phyloP scores from a whole-genome alignment of 768 basidiomycete species.

The Mycena rebaudengoi region DNA sequence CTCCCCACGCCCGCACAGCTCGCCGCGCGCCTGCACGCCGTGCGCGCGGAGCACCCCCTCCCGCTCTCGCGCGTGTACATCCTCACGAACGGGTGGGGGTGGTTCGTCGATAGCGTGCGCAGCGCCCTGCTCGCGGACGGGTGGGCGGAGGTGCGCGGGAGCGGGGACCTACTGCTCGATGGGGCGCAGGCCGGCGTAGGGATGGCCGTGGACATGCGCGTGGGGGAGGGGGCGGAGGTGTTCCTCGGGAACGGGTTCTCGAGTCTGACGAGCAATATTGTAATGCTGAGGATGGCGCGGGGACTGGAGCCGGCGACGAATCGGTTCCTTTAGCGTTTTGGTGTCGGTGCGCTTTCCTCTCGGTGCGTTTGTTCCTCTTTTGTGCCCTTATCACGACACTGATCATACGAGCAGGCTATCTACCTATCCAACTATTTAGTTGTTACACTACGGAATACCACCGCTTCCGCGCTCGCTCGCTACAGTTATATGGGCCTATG shows the following conservation, averaged over 20 bases:
- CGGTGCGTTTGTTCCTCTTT: too few species aligned
- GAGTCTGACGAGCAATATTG: constrained; percentile 49
- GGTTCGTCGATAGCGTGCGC: constrained; percentile 50
- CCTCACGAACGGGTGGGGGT: constrained; percentile 60
- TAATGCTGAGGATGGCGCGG: constrained; percentile 41
- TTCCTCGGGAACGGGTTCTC: constrained; percentile 54
- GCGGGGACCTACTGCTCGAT: constrained; percentile 50
- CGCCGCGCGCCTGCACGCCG: constrained; percentile 44
- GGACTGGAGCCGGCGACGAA: constrained; percentile 25
- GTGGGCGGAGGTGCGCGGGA: constrained; percentile 58
- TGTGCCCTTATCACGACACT: too few species aligned
- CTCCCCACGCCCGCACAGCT: constrained; percentile 52
- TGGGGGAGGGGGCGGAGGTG: constrained; percentile 51
- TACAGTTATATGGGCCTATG: too few species aligned
- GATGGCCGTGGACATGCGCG: constrained; percentile 54
- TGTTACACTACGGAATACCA: too few species aligned
- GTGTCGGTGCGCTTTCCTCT: too few species aligned
- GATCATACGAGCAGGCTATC: too few species aligned
- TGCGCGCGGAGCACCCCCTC: constrained; percentile 42
- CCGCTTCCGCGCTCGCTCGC: too few species aligned
- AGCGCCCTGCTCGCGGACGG: constrained; percentile 51
- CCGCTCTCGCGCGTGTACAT: constrained; percentile 49
- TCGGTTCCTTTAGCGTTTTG: constrained; percentile 30
- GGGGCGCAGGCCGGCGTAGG: constrained; percentile 46
- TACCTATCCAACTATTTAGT: too few species aligned